Evolutionary conservation across 2,329 filamentous ascomycete genomes (phyloP).

Genomic region (Curvularia verruculosa): DNA sequence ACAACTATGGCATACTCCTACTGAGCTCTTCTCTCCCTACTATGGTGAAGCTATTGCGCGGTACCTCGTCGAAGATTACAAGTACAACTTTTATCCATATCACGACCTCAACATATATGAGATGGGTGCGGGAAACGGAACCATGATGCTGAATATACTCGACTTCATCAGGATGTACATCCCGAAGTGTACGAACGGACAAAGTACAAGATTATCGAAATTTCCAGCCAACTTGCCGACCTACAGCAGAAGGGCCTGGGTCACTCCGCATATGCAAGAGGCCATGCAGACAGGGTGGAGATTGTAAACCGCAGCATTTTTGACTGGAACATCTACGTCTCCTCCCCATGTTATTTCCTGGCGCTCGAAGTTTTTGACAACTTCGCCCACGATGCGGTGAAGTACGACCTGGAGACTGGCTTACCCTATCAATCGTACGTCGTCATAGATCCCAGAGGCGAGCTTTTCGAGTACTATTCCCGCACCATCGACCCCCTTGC

Average conservation of each 20-base stretch:
- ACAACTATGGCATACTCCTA: constrained; percentile 98
- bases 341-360: constrained; percentile 94
- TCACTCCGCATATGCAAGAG: constrained; percentile 69
- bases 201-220: constrained; percentile 94
- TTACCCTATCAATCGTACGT: constrained; percentile 87
- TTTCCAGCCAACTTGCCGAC: constrained; percentile 78
- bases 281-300: constrained; percentile 84
- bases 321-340: constrained; percentile 87
- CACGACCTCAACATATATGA: constrained; percentile 98
- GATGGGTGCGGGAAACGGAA: constrained; percentile 96
- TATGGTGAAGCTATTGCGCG: constrained; percentile 98
- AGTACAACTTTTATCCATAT: constrained; percentile 90
- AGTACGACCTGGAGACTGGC: constrained; percentile 84
- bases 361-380: constrained; percentile 99
- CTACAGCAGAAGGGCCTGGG: constrained; percentile 76
- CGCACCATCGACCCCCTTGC: constrained; percentile 81
- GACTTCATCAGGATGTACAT: constrained; percentile 92
- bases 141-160: constrained; percentile 96
- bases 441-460: constrained; percentile 80
- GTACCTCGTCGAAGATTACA: constrained; percentile 95
- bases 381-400: constrained; percentile 91
- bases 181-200: constrained; percentile 93
- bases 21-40: constrained; percentile 93
- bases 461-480: constrained; percentile 95
- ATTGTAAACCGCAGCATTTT: constrained; percentile 96